Evolutionary conservation across 1,284 basidiomycete species (phyloP).

Genomic region (Cutaneotrichosporon daszewskae): DNA sequence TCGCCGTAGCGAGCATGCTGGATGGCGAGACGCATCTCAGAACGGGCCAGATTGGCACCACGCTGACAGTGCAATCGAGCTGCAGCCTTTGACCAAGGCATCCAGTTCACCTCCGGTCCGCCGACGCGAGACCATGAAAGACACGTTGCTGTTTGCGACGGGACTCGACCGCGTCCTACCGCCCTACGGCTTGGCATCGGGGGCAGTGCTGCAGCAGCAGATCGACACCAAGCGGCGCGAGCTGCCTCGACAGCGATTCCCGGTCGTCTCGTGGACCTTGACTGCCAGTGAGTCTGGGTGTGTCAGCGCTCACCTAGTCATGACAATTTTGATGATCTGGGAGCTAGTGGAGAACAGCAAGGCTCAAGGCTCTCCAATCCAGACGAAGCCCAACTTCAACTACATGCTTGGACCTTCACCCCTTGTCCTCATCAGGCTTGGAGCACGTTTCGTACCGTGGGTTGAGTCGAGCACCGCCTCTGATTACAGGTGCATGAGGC

Average conservation of each 20-base stretch:
- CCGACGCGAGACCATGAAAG: background rate
- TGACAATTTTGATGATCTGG: slow-evolving; percentile 52
- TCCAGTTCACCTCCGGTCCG: no score
- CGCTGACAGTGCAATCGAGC: background rate
- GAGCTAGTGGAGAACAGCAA: slow-evolving; percentile 69
- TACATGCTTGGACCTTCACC: slow-evolving; percentile 86
- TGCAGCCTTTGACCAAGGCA: background rate
- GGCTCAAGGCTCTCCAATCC: slow-evolving; percentile 70
- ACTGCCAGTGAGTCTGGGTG: background rate
- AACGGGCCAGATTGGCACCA: background rate
- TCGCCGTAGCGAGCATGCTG: no score
- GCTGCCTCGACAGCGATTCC: background rate
- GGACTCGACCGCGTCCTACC: slow-evolving; percentile 12
- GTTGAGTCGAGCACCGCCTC: no score
- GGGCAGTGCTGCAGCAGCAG: background rate
- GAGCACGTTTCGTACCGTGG: slow-evolving; percentile 81
- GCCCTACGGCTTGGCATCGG: background rate
- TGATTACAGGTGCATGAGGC: slow-evolving; percentile 35
- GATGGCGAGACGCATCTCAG: no score
- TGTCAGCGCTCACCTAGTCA: background rate
- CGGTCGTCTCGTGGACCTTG: background rate
- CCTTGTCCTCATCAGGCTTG: slow-evolving; percentile 76
- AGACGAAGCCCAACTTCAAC: slow-evolving; percentile 74
- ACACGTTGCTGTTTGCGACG: slow-evolving; percentile 15
- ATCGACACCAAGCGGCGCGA: background rate